phyloP scores from a whole-genome alignment of 768 basidiomycete genomes.

The Nidula microcarpa region DNA sequence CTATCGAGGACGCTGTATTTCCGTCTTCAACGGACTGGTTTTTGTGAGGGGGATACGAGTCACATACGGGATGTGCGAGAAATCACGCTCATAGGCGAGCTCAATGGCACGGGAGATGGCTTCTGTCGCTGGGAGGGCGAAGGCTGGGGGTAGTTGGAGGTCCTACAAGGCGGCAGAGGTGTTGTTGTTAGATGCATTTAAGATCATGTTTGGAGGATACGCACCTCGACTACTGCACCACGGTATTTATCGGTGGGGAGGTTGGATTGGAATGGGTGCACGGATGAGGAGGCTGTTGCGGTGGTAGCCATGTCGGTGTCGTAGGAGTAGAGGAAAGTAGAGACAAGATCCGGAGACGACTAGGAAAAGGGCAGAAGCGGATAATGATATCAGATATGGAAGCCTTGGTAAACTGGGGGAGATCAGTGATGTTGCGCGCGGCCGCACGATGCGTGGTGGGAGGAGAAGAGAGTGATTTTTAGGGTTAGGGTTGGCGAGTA shows the following conservation, averaged over 20 bases:
- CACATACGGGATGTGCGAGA: conserved; percentile 85
- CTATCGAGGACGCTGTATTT: conserved; percentile 68
- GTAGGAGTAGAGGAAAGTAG: not conserved
- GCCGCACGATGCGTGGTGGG: no score
- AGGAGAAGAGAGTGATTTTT: no score
- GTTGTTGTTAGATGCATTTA: not conserved
- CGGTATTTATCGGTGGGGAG: conserved; percentile 59
- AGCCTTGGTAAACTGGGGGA: no score
- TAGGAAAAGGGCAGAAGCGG: no score
- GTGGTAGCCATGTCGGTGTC: conserved; percentile 11
- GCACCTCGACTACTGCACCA: conserved; percentile 88
- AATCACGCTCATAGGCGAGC: conserved; percentile 90
- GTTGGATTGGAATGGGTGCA: conserved; percentile 6
- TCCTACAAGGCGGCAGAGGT: conserved; percentile 38
- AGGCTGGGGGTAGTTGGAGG: conserved; percentile 84
- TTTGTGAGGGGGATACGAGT: not conserved
- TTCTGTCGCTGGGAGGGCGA: conserved; percentile 71
- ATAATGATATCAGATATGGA: no score
- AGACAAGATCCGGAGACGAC: no score
- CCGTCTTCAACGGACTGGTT: not conserved
- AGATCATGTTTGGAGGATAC: conserved; percentile 3
- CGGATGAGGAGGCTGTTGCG: conserved; percentile 9
- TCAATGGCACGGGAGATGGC: conserved; percentile 76
- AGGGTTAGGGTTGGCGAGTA: no score
- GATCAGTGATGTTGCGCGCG: no score